Conservation (phyloP, 2,329 filamentous ascomycete species). For the Ophiostoma ips region DNA sequence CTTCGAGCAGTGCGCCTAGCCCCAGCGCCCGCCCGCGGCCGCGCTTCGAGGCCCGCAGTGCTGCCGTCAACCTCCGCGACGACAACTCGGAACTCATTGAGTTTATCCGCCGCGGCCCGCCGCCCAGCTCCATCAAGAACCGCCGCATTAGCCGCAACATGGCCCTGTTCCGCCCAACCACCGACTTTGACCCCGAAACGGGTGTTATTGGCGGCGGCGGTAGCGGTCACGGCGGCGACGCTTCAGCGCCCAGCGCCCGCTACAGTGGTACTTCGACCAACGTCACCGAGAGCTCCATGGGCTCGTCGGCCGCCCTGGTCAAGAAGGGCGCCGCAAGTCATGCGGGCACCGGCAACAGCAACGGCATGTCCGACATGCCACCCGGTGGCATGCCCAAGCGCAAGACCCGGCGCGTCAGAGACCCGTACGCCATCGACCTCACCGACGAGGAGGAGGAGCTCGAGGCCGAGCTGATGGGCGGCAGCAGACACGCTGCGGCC, state of each 20-base stretch:
- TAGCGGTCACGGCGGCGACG: conserved; percentile 38
- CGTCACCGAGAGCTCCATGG: conserved; percentile 53
- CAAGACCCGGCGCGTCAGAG: conserved; percentile 64
- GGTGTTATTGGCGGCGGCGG: conserved; percentile 40
- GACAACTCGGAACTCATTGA: conserved; percentile 83
- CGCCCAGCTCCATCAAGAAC: conserved; percentile 40
- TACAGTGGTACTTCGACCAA: conserved; percentile 43
- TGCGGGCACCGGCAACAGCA: neutral
- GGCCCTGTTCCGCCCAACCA: conserved; percentile 70
- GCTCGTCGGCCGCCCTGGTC: conserved; percentile 62
- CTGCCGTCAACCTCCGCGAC: conserved; percentile 45
- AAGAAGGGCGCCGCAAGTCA: conserved; percentile 16
- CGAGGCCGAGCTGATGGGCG: conserved; percentile 18
- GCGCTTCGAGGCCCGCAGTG: conserved; percentile 58
- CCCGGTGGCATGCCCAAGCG: conserved; percentile 46
- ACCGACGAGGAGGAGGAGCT: conserved; percentile 48
- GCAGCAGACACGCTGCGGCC: conserved; percentile 25
- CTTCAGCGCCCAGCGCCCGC: conserved; percentile 42
- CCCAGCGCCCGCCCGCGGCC: conserved; percentile 31
- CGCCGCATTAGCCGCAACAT: conserved; percentile 70
- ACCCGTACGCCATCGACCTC: conserved; percentile 86
- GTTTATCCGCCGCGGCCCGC: conserved; percentile 83
- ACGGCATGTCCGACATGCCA: too few species aligned
- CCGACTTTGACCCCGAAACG: conserved; percentile 69
- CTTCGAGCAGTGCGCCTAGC: conserved; percentile 23